Base-by-base conservation (phyloP, 202 grass and related monocot genomes). In the Eragrostis tef region DNA sequence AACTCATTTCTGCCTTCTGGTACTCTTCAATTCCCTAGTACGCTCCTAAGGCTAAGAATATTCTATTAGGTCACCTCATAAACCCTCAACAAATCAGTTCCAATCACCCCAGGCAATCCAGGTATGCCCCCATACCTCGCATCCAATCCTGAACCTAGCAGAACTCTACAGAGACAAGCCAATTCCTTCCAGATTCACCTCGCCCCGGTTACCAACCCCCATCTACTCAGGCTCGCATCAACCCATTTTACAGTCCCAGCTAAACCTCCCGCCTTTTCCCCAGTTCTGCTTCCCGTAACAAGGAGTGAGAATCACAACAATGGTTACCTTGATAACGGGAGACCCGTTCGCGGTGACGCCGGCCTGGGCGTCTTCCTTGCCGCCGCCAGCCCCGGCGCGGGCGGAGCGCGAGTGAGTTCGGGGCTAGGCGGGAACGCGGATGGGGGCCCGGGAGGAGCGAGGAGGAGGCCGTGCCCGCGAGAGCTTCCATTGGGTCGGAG, bases 251-350 rank as follows among this genome's bases (percentile, higher is more conserved):
- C 21, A 11, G 4, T 64, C 29, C 27, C 11, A 19, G 6, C 15
- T 41, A 79, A 79, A 16, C 68, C 50, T 69, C 31, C 16, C 56
- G 4, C 24, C 20, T 11, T 24, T 58, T 3, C 6, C 19, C 8
- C 7, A 12, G 56, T 59, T 59, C 21, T 0, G 24, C 56, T 9
- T 25, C 21, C 20, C 3, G 11, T 61, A 6, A 61, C 58, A 61
- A 26, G 57, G 21, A 26, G 58, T 2, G 11, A 26, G 11, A 27
- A 15, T 13, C 19, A 0, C 2, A 42, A 39, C 0, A 29, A 6
- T 42, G 27, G 22, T 49, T 86, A 90, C 88, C 88, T 86, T 86
- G 69, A 71, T 20, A 41, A 86, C 52, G 36, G 88, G 88, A 42
- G 74, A 70, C 16, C 84, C 84, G 39, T 90, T 90, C 7, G 79